Evolutionary conservation across 768 basidiomycete species (phyloP), one percentile per base, ranked within the genome.

Genomic region (Agaricus blazei): DNA sequence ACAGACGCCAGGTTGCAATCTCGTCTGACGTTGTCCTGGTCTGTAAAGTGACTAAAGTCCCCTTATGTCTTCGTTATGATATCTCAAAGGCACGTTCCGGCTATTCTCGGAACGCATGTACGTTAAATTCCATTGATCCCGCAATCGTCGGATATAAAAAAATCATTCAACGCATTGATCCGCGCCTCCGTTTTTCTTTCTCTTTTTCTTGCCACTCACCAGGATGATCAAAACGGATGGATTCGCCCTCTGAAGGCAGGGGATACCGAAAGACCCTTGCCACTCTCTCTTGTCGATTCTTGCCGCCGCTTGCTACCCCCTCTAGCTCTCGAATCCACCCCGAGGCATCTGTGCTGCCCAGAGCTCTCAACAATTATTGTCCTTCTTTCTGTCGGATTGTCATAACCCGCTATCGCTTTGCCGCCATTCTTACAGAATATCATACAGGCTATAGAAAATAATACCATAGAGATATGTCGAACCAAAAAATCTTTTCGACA

Each of bases 221-320:
- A 62, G 28, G 23, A 51, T 62, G 50, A 26, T 60, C 60, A 60
- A 49, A 57, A 84, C 83, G 80, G 75, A 73, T 73, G 68, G 79
- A 64, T 72, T 83, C 68, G 68, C 73, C 66, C 72, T 69, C 64
- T 84, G 76, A 74, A 77, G 73, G 73, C 73, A 72, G 70, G 77
- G 76, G 66, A 53, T 65, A 62, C 64, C 56, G 60, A 64, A 65
- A 62, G 64, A 64, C 71, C 71, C 71, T 70, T 70, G 69, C 72
- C 67, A 60, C 56, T 60, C 47, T 59, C 46, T 54, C 23, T 11
- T 34, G 7, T 11, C 7, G 7, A 7, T 34, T 7, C 34, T 34
- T 34, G 34, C 11, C 11, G 8, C 7, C 8, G 5, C 11, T 11
- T 34, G 34, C 34, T 6, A 11, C 11, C 34, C 34, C 34, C 9